Base-by-base conservation (phyloP, 306 rosid species). In the Echinosophora koreensis region DNA sequence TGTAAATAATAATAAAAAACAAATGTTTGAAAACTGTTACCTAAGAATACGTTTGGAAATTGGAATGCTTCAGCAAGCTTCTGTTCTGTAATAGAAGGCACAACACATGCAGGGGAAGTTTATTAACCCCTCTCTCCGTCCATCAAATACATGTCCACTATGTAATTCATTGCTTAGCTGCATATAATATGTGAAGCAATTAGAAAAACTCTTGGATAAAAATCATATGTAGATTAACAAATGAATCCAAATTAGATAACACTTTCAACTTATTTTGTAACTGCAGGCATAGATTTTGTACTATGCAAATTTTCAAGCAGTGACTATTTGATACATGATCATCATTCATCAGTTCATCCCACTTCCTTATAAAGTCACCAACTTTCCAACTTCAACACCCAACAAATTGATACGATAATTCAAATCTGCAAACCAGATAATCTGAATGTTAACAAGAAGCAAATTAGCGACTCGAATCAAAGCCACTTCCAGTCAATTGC, bases 391-490 rank as follows among this genome's bases (percentile, higher is more conserved):
- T 30, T 90, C 90, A 0, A 9, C 74, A 57, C 92, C 97, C 84
- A 77, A 63, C 88, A 87, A 55, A 76, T 84, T 90, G 84, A 95
- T 84, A 11, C 99, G 97, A 75, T 92, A 95, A 80, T 95, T 95
- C 83, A 95, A 84, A 86, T 95, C 97, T 34, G 97, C 97, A 80
- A 95, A 90, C 99, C 97, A 95, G 86, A 95, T 89, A 49, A 95
- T 87, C 77, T 95, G 93, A 77, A 97, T 92, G 97, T 67, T 64
- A 17, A 66, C 74, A 74, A 11, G 49, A 83, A 78, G 42, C 51
- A 46, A 46, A 12, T 46, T 4, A 46, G 51, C 65, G 86, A 44
- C 17, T 47, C 17, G 44, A 80, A 42, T 76, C 22, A 22, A 22
- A 22, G 22, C 22, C 22, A 22, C 22, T 22, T 1, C 22, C 1